Percentiles rank a stretch among this genome's conserved stretches.
Conservation (phyloP, 495 filamentous ascomycete species). For the Hyphodiscus hymeniophilus region DNA sequence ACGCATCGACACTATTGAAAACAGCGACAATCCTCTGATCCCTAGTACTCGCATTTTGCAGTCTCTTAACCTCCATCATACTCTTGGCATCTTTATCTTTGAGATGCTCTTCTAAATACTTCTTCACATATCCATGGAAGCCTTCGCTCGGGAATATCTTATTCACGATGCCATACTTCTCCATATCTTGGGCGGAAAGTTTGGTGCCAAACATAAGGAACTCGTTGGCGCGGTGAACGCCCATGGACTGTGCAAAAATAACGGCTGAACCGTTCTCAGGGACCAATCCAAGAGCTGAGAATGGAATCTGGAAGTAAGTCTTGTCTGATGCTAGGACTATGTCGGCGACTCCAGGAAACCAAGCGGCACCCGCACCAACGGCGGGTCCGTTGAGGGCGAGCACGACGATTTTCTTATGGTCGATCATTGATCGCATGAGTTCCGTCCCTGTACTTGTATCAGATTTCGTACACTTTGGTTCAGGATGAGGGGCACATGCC, state of each 20-base stretch:
- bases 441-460: constrained; percentile 12
- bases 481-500: neutral
- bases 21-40: constrained; percentile 19
- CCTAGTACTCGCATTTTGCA: constrained; percentile 21
- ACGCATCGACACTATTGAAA: constrained; percentile 13
- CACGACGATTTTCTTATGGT: constrained; percentile 23
- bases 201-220: constrained; percentile 23
- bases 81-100: constrained; percentile 22
- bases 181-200: constrained; percentile 17
- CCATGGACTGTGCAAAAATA: constrained; percentile 20
- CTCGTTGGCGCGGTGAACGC: constrained; percentile 21
- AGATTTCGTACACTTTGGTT: neutral
- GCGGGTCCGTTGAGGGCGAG: constrained; percentile 22
- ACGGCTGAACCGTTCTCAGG: constrained; percentile 23
- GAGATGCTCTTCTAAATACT: constrained; percentile 17
- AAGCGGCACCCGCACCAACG: constrained; percentile 20
- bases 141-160: constrained; percentile 11
- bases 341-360: constrained; percentile 20
- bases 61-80: constrained; percentile 24
- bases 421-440: constrained; percentile 21
- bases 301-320: constrained; percentile 19
- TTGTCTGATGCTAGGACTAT: constrained; percentile 19
- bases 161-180: constrained; percentile 22
- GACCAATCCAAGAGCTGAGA: constrained; percentile 19
- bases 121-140: constrained; percentile 14